Base-by-base conservation (phyloP, 345 rosid species). In the Rhizophora mangle region DNA sequence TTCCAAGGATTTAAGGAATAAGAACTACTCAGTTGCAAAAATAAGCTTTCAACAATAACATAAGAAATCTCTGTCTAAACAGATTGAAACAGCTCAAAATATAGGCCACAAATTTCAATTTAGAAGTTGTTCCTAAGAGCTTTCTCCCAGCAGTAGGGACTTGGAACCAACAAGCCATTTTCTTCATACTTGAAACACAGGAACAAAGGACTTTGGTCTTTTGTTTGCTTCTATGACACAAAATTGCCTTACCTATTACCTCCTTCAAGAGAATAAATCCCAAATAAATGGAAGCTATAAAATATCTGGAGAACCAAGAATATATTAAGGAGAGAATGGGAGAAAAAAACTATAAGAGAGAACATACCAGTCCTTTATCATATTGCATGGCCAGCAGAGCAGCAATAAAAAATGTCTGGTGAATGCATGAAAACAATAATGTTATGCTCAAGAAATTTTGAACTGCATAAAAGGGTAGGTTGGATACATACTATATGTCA, bases 381-480 rank as follows among this genome's bases (percentile, higher is more conserved):
- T 95, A 95, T 81, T 95, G 99, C 99, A 95, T 95, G 68, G 99
- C 97, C 87, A 95, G 85, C 49, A 92, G 92, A 37, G 93, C 99
- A 73, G 97, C 99, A 70, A 92, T 92, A 75, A 95, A 95, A 84
- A 95, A 95, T 60, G 97, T 91, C 99, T 95, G 89, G 67, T 68
- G 55, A 64, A 60, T 43, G 63, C 49, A 74, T 62, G 63, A 73
- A 22, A 54, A 63, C 24, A 13, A 54, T 32, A 77, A 71, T 29
- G 56, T 76, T 54, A 52, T 55, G 63, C 37, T 70, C 76, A 73
- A 78, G 67, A 80, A 47, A 73, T 71, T 13, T n/a, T 60, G 34
- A 30, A 52, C 34, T 19, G 22, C 32, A 26, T 39, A 6, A 43
- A 57, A 54, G 2, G 19, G 20, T 29, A 13, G 31, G 60, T 6